Base-by-base conservation (phyloP, 331 rosid species). In the Rosa hybrid region DNA sequence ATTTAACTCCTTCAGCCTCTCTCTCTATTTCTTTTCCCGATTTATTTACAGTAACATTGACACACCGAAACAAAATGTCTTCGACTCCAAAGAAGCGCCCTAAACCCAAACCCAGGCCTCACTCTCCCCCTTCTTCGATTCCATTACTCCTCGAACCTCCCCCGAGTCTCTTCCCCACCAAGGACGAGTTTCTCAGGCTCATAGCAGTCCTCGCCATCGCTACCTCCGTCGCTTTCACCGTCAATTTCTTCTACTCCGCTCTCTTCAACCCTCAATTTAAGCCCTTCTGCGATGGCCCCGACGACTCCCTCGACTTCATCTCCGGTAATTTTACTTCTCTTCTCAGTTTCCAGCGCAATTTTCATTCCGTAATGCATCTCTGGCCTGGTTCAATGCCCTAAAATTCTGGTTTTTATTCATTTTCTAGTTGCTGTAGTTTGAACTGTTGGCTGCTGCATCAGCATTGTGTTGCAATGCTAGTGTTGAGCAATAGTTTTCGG, bases 201-300 rank as follows among this genome's bases (percentile, higher is more conserved):
- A 0, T 89, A 53, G 54, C 84, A 8, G 93, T 88, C 25, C 72
- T 93, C 14, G 81, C 92, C 73, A 72, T 91, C 82, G 92, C 96
- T 14, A 71, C 86, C 38, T 79, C 82, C 7, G 91, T 91, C 71
- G 88, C 87, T 38, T 64, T 89, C 81, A n/a, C 77, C 80, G 88
- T 86, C 84, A 89, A 87, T 85, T 68, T 86, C 77, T 78, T 90
- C 51, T 84, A 77, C 60, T 79, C 91, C 49, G 76, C 84, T 59
- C 45, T 94, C 72, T 5, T 76, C n/a, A 72, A 75, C 62, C 89
- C 84, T 13, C 84, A 72, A 0, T 71, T 81, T 6, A 88, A 57
- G 60, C 97, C 90, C 84, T 95, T 90, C 65, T 95, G 99, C 84
- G 93, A 91, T 44, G 70, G 77, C 83, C 60, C 53, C 53, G 18